Percentiles rank a stretch among this genome's conserved stretches.
These are phyloP conservation scores for Leccinum arenicola DNA, from an alignment of 768 basidiomycete genomes.

Conservation along the genomic window DNA sequence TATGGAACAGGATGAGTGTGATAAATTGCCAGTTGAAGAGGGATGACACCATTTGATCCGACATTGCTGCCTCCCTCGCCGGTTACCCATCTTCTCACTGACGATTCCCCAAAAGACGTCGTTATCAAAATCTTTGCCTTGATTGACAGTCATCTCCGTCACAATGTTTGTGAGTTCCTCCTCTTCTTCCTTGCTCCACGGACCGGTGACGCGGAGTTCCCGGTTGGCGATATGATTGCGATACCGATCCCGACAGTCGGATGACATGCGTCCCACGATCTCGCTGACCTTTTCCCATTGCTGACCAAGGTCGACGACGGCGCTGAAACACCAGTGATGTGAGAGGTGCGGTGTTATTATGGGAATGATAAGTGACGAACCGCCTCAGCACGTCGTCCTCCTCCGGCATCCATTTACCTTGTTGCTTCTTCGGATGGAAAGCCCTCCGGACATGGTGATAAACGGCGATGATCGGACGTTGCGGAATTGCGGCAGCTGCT, in stretches of 20 bases:
- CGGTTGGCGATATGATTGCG: constrained; percentile 77
- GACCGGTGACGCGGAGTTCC: constrained; percentile 59
- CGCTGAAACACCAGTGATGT: constrained; percentile 39
- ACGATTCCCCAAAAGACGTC: constrained; percentile 85
- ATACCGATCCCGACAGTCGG: constrained; percentile 83
- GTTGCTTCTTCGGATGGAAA: constrained; percentile 65
- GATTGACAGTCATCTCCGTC: constrained; percentile 65
- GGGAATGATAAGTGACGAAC: constrained; percentile 38
- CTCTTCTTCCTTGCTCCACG: constrained; percentile 82
- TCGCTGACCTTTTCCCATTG: constrained; percentile 79
- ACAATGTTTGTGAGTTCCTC: constrained; percentile 72
- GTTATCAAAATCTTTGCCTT: constrained; percentile 70
- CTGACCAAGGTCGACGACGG: constrained; percentile 66
- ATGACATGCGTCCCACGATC: constrained; percentile 68
- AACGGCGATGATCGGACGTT: constrained; percentile 78
- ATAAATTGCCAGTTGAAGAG: not conserved
- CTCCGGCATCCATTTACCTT: constrained; percentile 65
- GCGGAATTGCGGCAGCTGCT: constrained; percentile 64
- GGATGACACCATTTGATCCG: constrained; percentile 76
- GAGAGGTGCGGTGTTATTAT: constrained; percentile 1
- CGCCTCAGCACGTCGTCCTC: constrained; percentile 64
- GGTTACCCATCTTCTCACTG: constrained; percentile 73
- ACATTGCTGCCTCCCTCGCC: constrained; percentile 77
- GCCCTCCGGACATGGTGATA: constrained; percentile 77
- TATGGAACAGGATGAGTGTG: constrained; percentile 24